These are phyloP conservation scores for Kodamaea ohmeri DNA, from an alignment of 1,139 yeast genomes.

Conservation along the genomic window DNA sequence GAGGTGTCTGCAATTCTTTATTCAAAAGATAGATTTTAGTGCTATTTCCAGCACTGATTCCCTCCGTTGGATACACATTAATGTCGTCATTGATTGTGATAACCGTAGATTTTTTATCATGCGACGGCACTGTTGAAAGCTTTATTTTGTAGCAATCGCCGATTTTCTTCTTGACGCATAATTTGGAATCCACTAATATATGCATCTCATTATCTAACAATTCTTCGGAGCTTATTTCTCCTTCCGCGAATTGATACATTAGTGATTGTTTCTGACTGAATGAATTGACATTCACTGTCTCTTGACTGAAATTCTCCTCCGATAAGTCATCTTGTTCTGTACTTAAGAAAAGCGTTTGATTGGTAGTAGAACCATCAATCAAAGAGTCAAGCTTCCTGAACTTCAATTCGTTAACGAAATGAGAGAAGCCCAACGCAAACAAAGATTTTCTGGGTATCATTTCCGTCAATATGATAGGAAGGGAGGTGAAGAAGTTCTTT, in stretches of 20 bases:
- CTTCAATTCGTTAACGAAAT: constrained; percentile 66
- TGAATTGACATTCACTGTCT: constrained; percentile 13
- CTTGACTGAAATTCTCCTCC: constrained; percentile 19
- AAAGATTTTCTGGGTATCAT: constrained; percentile 74
- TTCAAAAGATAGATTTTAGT: constrained; percentile 64
- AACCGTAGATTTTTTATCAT: constrained; percentile 23
- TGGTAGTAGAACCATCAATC: constrained; percentile 49
- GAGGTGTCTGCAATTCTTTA: constrained; percentile 46
- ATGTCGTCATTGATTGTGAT: constrained; percentile 38
- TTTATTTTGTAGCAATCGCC: constrained; percentile 43
- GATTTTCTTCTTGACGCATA: constrained; percentile 37
- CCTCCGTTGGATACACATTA: constrained; percentile 40
- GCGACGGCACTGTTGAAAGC: constrained; percentile 44
- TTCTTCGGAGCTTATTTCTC: constrained; percentile 34
- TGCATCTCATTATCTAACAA: constrained; percentile 11
- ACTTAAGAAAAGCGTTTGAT: constrained; percentile 61
- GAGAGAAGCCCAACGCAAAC: constrained; percentile 64
- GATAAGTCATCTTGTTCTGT: constrained; percentile 41
- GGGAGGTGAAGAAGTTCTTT: constrained; percentile 28
- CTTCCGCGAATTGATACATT: constrained; percentile 68
- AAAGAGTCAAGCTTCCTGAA: constrained; percentile 58
- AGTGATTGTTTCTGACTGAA: constrained; percentile 39
- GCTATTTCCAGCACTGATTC: constrained; percentile 43
- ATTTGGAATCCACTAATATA: constrained; percentile 25
- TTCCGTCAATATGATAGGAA: constrained; percentile 27